A percentile compares a stretch with the other conserved stretches of the same genome.
These are phyloP conservation scores for Colletotrichum eleusines DNA, from an alignment of 2,329 filamentous ascomycete genomes.

Conservation along the genomic window DNA sequence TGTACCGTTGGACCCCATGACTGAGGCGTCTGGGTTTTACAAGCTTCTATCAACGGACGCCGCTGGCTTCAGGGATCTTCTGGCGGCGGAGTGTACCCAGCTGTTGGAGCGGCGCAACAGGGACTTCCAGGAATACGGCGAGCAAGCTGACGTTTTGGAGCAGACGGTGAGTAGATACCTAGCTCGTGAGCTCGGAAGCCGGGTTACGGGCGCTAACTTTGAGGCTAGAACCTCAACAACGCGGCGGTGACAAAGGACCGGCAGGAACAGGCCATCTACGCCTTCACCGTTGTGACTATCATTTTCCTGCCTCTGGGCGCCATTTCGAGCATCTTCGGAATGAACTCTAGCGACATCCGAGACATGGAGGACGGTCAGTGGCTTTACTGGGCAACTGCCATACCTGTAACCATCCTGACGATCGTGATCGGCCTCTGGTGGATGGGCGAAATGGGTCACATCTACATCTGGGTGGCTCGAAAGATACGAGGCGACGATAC, in stretches of 20 bases:
- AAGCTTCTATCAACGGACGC: slow-evolving; percentile 38
- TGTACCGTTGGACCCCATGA: slow-evolving; percentile 20
- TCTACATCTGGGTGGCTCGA: slow-evolving; percentile 44
- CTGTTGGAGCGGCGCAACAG: slow-evolving; percentile 52
- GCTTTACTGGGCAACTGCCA: slow-evolving; percentile 62
- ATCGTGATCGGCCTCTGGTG: slow-evolving; percentile 57
- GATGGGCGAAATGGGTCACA: slow-evolving; percentile 57
- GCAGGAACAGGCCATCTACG: slow-evolving; percentile 62
- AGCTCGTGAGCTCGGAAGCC: background rate
- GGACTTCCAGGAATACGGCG: slow-evolving; percentile 48
- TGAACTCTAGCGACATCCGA: slow-evolving; percentile 64
- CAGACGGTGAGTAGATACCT: slow-evolving; percentile 43
- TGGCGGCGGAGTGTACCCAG: slow-evolving; percentile 54
- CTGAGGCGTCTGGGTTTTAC: slow-evolving; percentile 41
- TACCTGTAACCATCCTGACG: slow-evolving; percentile 59
- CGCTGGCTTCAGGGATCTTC: slow-evolving; percentile 46
- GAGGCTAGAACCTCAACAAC: slow-evolving; percentile 50
- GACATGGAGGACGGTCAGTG: slow-evolving; percentile 62
- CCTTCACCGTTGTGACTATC: slow-evolving; percentile 63
- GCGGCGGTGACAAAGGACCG: slow-evolving; percentile 57
- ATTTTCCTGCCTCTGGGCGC: slow-evolving; percentile 61
- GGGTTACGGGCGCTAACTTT: slow-evolving; percentile 4
- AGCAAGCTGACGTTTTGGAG: slow-evolving; percentile 46
- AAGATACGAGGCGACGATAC: slow-evolving; percentile 26
- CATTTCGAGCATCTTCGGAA: slow-evolving; percentile 63